A percentile compares a stretch with the other conserved stretches of the same genome.
These are phyloP conservation scores for Lojkania enalia DNA, from an alignment of 2,329 filamentous ascomycete genomes.

Conservation along the genomic window DNA sequence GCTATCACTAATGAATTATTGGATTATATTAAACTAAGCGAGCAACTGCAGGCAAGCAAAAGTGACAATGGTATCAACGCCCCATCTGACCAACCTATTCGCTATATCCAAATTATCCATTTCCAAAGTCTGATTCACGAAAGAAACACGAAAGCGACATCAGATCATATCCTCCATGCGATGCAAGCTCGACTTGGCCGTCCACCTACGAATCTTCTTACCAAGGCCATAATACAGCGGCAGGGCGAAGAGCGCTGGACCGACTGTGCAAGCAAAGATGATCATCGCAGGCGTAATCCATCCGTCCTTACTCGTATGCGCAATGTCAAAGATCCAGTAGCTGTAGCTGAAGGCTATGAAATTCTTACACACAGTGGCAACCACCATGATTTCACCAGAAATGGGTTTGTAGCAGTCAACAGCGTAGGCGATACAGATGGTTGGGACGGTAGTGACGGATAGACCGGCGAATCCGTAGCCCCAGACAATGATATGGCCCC, in stretches of 20 bases:
- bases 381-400: slow-evolving; percentile 52
- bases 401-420: slow-evolving; percentile 54
- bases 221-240: slow-evolving; percentile 49
- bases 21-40: no score
- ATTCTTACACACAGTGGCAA: slow-evolving; percentile 51
- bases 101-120: no score
- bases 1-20: no score
- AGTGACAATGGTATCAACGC: no score
- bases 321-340: slow-evolving; percentile 49
- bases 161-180: slow-evolving; percentile 42
- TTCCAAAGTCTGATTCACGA: no score
- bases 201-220: slow-evolving; percentile 47
- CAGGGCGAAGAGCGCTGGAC: slow-evolving; percentile 45
- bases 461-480: slow-evolving; percentile 53
- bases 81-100: no score
- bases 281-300: slow-evolving; percentile 51
- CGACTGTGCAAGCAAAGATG: slow-evolving; percentile 47
- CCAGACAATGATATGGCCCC: slow-evolving; percentile 54
- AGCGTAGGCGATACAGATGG: slow-evolving; percentile 50
- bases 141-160: no score
- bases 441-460: slow-evolving; percentile 47
- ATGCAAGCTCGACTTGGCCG: slow-evolving; percentile 41
- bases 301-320: slow-evolving; percentile 38
- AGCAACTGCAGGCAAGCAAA: no score
- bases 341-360: slow-evolving; percentile 49